Evolutionary conservation across 768 basidiomycete species (phyloP).

Genomic region (Tulasnella sp.): DNA sequence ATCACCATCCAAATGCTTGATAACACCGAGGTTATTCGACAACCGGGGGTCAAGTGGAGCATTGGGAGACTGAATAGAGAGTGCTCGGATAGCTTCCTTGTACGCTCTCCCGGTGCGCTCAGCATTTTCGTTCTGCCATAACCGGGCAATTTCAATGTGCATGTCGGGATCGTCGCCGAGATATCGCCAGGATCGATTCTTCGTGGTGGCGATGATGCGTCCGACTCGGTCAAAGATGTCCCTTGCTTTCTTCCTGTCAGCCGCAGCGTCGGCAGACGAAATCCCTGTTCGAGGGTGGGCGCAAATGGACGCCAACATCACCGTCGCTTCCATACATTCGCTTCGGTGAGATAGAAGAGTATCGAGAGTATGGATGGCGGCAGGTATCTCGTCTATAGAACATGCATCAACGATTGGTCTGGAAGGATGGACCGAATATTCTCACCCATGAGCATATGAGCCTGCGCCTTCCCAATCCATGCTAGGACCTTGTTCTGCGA

Average conservation of each 20-base stretch:
- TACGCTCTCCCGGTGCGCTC: slow-evolving; percentile 64
- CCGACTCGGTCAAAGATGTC: slow-evolving; percentile 67
- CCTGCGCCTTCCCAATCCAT: slow-evolving; percentile 73
- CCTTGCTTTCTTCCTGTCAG: slow-evolving; percentile 62
- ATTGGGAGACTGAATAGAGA: slow-evolving; percentile 30
- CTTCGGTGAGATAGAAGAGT: slow-evolving; percentile 42
- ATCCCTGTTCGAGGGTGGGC: slow-evolving; percentile 70
- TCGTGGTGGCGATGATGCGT: slow-evolving; percentile 29
- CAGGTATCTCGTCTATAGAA: slow-evolving; percentile 60
- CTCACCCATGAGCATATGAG: slow-evolving; percentile 74
- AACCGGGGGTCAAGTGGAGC: slow-evolving; percentile 48
- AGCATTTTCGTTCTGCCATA: slow-evolving; percentile 74
- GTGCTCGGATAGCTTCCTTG: slow-evolving; percentile 57
- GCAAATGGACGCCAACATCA: slow-evolving; percentile 83
- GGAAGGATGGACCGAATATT: neutral
- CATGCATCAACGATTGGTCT: neutral
- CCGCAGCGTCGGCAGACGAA: slow-evolving; percentile 53
- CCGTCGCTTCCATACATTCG: slow-evolving; percentile 57
- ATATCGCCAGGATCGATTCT: slow-evolving; percentile 20
- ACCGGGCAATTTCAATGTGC: slow-evolving; percentile 76
- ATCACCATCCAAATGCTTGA: slow-evolving; percentile 59
- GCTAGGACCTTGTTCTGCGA: slow-evolving; percentile 65
- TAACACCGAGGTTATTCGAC: slow-evolving; percentile 66
- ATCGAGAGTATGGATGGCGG: slow-evolving; percentile 77
- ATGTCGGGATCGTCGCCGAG: slow-evolving; percentile 56